Evolutionary conservation across 106 monocot species (phyloP).

Genomic region (Acanthochlamys bracteata): DNA sequence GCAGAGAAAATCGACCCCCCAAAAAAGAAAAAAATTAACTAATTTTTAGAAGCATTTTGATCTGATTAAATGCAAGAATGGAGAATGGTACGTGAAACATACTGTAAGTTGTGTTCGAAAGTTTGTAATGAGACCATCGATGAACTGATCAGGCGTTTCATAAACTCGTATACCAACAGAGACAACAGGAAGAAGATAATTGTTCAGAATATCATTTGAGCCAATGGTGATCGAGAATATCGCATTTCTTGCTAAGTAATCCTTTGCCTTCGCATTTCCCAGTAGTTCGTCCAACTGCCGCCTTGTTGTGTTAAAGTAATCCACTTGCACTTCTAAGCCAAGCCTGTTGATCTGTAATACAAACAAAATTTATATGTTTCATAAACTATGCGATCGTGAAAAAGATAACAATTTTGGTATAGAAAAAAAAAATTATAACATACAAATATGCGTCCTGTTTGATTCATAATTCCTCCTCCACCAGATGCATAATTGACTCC

Average conservation of each 20-base stretch:
- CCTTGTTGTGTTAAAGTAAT: slow-evolving; percentile 76
- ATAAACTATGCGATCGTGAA: not conserved
- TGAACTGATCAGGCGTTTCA: slow-evolving; percentile 43
- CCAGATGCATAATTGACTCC: slow-evolving; percentile 92
- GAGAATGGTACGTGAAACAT: not conserved
- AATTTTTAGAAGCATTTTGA: too few species aligned
- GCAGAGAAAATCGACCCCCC: not conserved
- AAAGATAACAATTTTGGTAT: not conserved
- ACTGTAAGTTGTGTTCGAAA: slow-evolving; percentile 57
- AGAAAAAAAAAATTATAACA: not conserved
- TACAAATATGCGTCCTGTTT: slow-evolving; percentile 76
- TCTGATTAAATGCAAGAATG: not conserved
- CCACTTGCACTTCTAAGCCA: slow-evolving; percentile 70
- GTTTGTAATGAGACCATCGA: slow-evolving; percentile 52
- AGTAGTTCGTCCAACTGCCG: slow-evolving; percentile 43
- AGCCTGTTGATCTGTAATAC: slow-evolving; percentile 56
- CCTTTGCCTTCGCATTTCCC: slow-evolving; percentile 54
- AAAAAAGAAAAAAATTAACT: too few species aligned
- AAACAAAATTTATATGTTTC: not conserved
- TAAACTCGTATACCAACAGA: slow-evolving; percentile 37
- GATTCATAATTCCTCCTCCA: slow-evolving; percentile 77
- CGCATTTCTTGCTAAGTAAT: slow-evolving; percentile 30
- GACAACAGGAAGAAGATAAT: slow-evolving; percentile 75
- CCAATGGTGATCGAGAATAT: slow-evolving; percentile 82
- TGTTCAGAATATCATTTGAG: slow-evolving; percentile 91